Percentiles rank a stretch among this genome's conserved stretches.
Conservation (phyloP, 2,329 filamentous ascomycete genomes). For the Magnaporthiopsis incrustans region DNA sequence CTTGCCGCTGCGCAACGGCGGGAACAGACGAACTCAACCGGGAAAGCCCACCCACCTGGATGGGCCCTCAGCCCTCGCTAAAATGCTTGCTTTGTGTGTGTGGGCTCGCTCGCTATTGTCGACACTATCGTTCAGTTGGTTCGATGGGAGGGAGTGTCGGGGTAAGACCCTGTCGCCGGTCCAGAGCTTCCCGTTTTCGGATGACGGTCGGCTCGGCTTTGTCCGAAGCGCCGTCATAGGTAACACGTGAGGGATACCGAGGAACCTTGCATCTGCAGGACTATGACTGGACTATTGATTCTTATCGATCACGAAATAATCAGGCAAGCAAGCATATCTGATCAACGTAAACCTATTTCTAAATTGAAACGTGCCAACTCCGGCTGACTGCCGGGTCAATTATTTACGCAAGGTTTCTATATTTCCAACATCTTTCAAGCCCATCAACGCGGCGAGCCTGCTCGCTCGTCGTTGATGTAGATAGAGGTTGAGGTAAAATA, state of each 20-base stretch:
- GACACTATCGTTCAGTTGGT: too few species aligned
- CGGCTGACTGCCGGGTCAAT: too few species aligned
- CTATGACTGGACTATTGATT: not conserved
- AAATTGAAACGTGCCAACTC: not conserved
- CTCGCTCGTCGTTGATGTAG: not conserved
- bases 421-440: not conserved
- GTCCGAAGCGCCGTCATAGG: not conserved
- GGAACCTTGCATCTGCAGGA: not conserved
- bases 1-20: not conserved
- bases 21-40: not conserved
- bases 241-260: not conserved
- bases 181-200: not conserved
- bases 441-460: not conserved
- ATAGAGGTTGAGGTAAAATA: not conserved
- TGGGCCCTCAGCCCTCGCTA: not conserved
- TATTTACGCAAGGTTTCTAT: too few species aligned
- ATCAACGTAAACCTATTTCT: not conserved
- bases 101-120: not conserved
- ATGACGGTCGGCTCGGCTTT: not conserved
- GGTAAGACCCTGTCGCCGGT: not conserved
- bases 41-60: not conserved
- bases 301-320: not conserved
- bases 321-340: not conserved
- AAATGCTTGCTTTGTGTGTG: not conserved
- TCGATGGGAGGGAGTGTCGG: too few species aligned